Evolutionary conservation across 345 rosid species (phyloP), one percentile per base, ranked within the genome.

Genomic region (Pelargonium nanum): DNA sequence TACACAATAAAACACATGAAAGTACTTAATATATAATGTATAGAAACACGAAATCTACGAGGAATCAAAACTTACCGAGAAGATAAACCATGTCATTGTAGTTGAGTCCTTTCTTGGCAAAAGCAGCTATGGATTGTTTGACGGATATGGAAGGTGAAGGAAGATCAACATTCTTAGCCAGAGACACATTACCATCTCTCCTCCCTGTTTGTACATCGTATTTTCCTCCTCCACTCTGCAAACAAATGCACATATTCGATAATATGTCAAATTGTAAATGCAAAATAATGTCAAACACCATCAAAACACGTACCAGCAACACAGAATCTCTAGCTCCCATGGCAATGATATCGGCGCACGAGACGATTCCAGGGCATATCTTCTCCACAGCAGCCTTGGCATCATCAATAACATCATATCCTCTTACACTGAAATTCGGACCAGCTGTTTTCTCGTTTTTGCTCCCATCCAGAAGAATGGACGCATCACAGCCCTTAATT

Each of bases 261-360:
- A 28, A 28, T 4, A 28, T 28, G 34, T 3, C 5, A 28, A 28
- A 3, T 8, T 28, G 34, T 28, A 3, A 4, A 28, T 28, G 34
- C 34, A 8, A 28, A 28, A 28, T 28, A 28, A 28, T 28, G 8
- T 23, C 17, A 20, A 16, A 60, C 15, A 22, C 7, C 5, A 16
- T 2, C 17, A 8, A 16, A 16, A 2, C 17, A 0, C 1, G 22
- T 77, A 81, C 89, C 75, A 75, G 58, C 5, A 4, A 8, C 53
- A 85, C 86, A 10, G 84, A 80, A 22, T 83, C 87, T 70, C 89
- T 75, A n/a, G 95, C 70, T 23, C 83, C 89, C 66, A 85, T 68
- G 24, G 69, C 64, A 4, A 83, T 73, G 56, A 81, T 75, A 72
- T 83, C 90, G 21, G 85, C 85, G 44, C 95, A 85, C 57, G 95